Base-by-base conservation (phyloP, 371 early-diverging fungal genomes). In the Capniomyces stellatus region DNA sequence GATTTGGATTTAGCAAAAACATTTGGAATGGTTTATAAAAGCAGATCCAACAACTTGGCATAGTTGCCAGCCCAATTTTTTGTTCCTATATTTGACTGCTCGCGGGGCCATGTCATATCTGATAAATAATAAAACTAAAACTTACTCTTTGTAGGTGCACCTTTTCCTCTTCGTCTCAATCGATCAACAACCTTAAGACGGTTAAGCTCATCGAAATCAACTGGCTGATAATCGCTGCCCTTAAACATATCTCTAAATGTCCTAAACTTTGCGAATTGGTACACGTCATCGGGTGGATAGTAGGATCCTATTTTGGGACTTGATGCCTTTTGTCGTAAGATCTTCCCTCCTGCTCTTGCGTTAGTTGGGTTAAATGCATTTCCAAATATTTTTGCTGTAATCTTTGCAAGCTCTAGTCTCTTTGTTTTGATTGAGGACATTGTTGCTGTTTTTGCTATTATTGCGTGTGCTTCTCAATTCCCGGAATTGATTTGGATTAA, bases 71-170 rank as follows among this genome's bases (percentile, higher is more conserved):
- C n/a, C n/a, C n/a, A n/a, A n/a, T n/a, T n/a, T n/a, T n/a, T n/a
- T n/a, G n/a, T n/a, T n/a, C n/a, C n/a, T n/a, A n/a, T n/a, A n/a
- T n/a, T n/a, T n/a, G n/a, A n/a, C n/a, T n/a, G n/a, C n/a, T n/a
- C n/a, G n/a, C n/a, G n/a, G n/a, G n/a, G n/a, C n/a, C n/a, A n/a
- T n/a, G n/a, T n/a, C n/a, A n/a, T n/a, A n/a, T n/a, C n/a, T n/a
- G n/a, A n/a, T n/a, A n/a, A n/a, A n/a, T n/a, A n/a, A n/a, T n/a
- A 35, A 35, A 35, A 15, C 6, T 10, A 35, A 35, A 35, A 10
- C 35, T 65, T 75, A 72, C 83, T 84, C 65, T 85, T 85, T 79
- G 80, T 80, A 30, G 85, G 85, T 27, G 85, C 77, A 27, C 86
- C 85, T 74, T 85, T 85, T 57, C 85, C 85, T 50, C 86, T 74